Conservation (phyloP, 257 asterid genomes). For the Perilla frutescens region DNA sequence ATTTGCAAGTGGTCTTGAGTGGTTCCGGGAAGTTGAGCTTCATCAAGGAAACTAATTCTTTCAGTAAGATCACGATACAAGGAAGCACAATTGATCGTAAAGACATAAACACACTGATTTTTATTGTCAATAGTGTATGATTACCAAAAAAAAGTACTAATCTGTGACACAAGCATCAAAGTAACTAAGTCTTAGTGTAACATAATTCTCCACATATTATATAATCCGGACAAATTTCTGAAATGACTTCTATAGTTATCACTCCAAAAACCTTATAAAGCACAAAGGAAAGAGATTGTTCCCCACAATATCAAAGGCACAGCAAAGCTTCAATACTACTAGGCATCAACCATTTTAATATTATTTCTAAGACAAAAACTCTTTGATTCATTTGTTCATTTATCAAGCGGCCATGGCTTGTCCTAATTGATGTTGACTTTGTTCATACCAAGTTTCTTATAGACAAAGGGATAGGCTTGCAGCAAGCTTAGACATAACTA, state of each 20-base stretch:
- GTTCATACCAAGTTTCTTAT: neutral
- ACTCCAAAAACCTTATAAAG: slow-evolving; percentile 3
- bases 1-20: slow-evolving; percentile 97
- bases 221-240: slow-evolving; percentile 17
- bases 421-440: slow-evolving; percentile 1
- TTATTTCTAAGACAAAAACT: slow-evolving; percentile 3
- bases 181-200: neutral
- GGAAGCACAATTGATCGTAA: slow-evolving; percentile 4
- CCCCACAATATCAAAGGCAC: slow-evolving; percentile 1
- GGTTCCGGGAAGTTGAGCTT: slow-evolving; percentile 97
- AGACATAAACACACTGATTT: neutral
- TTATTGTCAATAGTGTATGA: neutral
- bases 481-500: slow-evolving; percentile 21
- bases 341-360: slow-evolving; percentile 11
- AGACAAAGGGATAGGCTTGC: slow-evolving; percentile 12
- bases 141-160: neutral
- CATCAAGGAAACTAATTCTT: slow-evolving; percentile 42
- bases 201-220: neutral
- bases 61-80: slow-evolving; percentile 36
- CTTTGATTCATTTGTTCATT: neutral
- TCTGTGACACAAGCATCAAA: slow-evolving; percentile 8
- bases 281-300: slow-evolving; percentile 1
- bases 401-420: slow-evolving; percentile 7
- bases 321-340: slow-evolving; percentile 16
- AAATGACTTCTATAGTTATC: slow-evolving; percentile 9